Base-by-base conservation (phyloP, 202 grass and related monocot species). In the Panicum hallii region DNA sequence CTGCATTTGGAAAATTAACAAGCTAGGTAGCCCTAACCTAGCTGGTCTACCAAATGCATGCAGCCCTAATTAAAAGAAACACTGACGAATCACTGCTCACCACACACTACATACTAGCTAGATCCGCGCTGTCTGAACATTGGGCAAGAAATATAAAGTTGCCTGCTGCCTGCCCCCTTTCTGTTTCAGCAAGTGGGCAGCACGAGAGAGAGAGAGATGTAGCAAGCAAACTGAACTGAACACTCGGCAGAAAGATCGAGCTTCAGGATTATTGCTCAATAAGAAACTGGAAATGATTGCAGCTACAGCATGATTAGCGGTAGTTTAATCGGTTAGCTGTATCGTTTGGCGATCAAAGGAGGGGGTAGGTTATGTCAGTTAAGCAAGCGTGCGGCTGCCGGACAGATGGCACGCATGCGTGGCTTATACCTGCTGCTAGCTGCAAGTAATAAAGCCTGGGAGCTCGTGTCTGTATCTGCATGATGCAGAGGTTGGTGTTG, bases 371-470 rank as follows among this genome's bases (percentile, higher is more conserved):
- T 72, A 72, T 78, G 79, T 86, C 58, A 78, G 88, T 67, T 79
- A 67, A 44, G 26, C 15, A 8, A 44, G 26, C 15, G 12, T 10
- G 48, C 0, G 12, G 52, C 62, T 72, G 77, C 20, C 52, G 15
- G 79, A 90, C 84, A 90, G 74, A 83, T 90, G 88, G 61, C 79
- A 19, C 20, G 30, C 75, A 73, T 89, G 78, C 53, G 53, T 44
- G 38, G 45, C n/a, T 36, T 2, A 2, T 17, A 1, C 12, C 16
- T 12, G 11, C 22, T 43, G 53, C 40, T 63, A 84, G 63, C 44
- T 86, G 78, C 82, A 81, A 52, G 16, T 52, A 52, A 5, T 52
- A 53, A 77, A 89, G 45, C 83, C 54, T 72, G 52, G 1, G 23
- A 32, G 6, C 54, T 72, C 3, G 55, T 80, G 70, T 65, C 60